phyloP scores from a whole-genome alignment of 106 monocot genomes.

The Dioscorea alata region DNA sequence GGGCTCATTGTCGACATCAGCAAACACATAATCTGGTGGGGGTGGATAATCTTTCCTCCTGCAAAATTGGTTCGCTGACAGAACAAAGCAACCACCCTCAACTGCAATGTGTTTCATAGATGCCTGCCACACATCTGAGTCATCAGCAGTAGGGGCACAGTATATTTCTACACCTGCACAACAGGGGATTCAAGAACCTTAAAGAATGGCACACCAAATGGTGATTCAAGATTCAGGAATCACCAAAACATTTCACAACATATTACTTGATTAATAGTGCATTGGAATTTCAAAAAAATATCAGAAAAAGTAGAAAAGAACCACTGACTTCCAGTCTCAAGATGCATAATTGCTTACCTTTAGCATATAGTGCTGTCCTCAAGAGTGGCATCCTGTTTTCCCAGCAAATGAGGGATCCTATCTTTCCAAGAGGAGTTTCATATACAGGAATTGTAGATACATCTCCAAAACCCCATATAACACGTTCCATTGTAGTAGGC shows the following conservation, averaged over 20 bases:
- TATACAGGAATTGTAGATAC: slow-evolving; percentile 96
- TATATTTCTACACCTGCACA: slow-evolving; percentile 71
- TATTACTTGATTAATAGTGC: too few species aligned
- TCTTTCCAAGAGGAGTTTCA: slow-evolving; percentile 81
- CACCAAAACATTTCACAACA: too few species aligned
- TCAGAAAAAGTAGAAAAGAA: too few species aligned
- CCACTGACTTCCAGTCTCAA: too few species aligned
- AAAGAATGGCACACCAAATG: too few species aligned
- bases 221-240: too few species aligned
- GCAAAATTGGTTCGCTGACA: slow-evolving; percentile 92
- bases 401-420: slow-evolving; percentile 98
- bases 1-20: slow-evolving; percentile 51
- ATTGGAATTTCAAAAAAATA: too few species aligned
- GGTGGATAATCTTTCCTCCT: slow-evolving; percentile 90
- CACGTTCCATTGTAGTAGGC: slow-evolving; percentile 84
- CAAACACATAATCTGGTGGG: slow-evolving; percentile 78
- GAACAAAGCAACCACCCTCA: slow-evolving; percentile 85
- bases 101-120: slow-evolving; percentile 95
- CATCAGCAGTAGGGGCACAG: slow-evolving; percentile 93
- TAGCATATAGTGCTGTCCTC: slow-evolving; percentile 89
- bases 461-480: slow-evolving; percentile 99
- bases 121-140: slow-evolving; percentile 80
- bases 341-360: slow-evolving; percentile 44
- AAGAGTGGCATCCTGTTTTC: slow-evolving; percentile 95
- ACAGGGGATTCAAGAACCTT: neutral